These are phyloP conservation scores for Diaporthe aspalathi DNA, from an alignment of 2,329 filamentous ascomycete genomes.

Conservation along the genomic window DNA sequence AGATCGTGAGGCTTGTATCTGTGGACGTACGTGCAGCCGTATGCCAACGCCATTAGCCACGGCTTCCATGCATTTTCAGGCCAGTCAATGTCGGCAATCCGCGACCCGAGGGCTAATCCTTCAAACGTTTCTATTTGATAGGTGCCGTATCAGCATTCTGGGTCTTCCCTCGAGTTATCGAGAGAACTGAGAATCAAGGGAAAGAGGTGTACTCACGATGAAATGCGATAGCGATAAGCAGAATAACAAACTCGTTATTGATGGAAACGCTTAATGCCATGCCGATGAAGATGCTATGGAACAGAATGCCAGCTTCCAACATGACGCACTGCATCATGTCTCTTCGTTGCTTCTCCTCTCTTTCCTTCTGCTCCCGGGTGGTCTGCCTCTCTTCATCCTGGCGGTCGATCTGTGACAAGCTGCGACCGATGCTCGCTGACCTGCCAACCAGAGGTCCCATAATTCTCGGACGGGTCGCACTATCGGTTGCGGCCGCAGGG, in stretches of 20 bases:
- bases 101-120: neutral
- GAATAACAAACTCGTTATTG: neutral
- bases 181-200: neutral
- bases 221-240: conserved; percentile 11
- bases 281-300: conserved; percentile 17
- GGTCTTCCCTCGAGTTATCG: neutral
- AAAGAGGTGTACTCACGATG: neutral
- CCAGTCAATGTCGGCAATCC: conserved; percentile 6
- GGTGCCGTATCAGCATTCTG: neutral
- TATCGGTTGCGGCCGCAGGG: neutral
- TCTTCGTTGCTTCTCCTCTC: neutral
- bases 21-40: conserved; percentile 6
- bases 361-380: neutral
- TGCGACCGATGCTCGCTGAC: neutral
- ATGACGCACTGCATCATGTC: conserved; percentile 22
- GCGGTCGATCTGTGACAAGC: conserved; percentile 3
- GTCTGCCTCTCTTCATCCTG: neutral
- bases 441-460: conserved; percentile 14
- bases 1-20: neutral
- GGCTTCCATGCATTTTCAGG: conserved; percentile 9
- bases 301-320: conserved; percentile 8
- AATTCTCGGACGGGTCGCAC: neutral
- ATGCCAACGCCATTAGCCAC: conserved; percentile 5
- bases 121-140: neutral
- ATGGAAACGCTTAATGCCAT: conserved; percentile 14